These are phyloP conservation scores for Monilinia fructicola DNA, from an alignment of 2,329 filamentous ascomycete species.

Conservation along the genomic window DNA sequence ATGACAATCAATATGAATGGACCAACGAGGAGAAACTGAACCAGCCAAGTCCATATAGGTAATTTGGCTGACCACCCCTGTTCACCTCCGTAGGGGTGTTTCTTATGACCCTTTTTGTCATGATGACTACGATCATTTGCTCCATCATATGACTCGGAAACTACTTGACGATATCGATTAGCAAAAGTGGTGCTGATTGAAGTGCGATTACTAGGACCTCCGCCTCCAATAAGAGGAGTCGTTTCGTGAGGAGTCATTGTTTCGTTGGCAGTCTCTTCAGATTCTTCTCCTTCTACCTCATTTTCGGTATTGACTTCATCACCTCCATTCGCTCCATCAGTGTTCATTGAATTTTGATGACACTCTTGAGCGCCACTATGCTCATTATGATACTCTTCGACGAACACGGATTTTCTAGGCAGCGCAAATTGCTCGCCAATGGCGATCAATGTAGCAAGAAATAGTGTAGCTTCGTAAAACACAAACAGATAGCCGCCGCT, in stretches of 20 bases:
- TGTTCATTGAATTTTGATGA: constrained; percentile 38
- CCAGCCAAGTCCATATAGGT: constrained; percentile 81
- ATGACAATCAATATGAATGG: constrained; percentile 76
- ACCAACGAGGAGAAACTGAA: constrained; percentile 79
- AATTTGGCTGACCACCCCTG: constrained; percentile 82
- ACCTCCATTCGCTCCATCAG: constrained; percentile 44
- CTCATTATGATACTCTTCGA: constrained; percentile 54
- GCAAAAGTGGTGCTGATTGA: constrained; percentile 59
- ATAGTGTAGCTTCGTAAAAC: constrained; percentile 74
- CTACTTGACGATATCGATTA: constrained; percentile 47
- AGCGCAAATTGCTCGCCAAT: constrained; percentile 80
- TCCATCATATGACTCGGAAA: constrained; percentile 33
- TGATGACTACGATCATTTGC: constrained; percentile 22
- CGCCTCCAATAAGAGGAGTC: constrained; percentile 52
- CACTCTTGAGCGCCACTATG: constrained; percentile 42
- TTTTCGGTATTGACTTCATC: constrained; percentile 38
- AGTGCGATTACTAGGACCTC: constrained; percentile 44
- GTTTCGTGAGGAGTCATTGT: constrained; percentile 45
- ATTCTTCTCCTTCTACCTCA: constrained; percentile 39
- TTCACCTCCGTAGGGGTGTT: constrained; percentile 63
- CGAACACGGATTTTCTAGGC: constrained; percentile 68
- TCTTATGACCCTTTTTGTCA: constrained; percentile 40
- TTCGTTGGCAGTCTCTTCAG: not conserved
- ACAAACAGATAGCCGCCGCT: constrained; percentile 78
- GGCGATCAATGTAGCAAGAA: constrained; percentile 70